Evolutionary conservation across 495 filamentous ascomycete genomes (phyloP), one percentile per base, ranked within the genome.

Genomic region (Pyrenopolyporus hunteri): DNA sequence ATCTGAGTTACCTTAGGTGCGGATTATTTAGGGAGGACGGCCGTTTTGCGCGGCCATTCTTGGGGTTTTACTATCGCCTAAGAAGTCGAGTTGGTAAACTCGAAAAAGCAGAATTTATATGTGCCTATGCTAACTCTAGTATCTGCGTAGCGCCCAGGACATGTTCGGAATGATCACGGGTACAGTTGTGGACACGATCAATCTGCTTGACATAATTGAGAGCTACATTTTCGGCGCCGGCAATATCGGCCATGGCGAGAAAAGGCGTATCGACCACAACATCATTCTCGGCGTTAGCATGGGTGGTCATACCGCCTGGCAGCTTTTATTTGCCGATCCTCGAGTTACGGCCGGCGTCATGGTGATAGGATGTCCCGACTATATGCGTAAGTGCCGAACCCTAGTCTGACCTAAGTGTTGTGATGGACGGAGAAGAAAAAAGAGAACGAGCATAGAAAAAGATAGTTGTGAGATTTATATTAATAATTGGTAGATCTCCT

Each of bases 311-410:
- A 86, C 89, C 16, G 88, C 89, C 0, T 98, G 93, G 89, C 87
- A 92, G 64, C 78, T 86, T 8, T 70, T 96, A 31, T 79, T 96
- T 35, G 83, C 87, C 31, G 92, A 97, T 19, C 84, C 89, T 23
- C 81, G 92, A 49, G 81, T 98, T 33, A 85, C 77, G 6, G 85
- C 90, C 2, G 92, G 83, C 0, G 83, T 95, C 6, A 78, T 89
- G 19, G 81, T 97, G 28, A 89, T 98, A 47, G 94, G 93, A 11
- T 96, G 91, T 71, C 91, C 93, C 0, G 93, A 98, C 74, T 96
- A 88, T 67, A 82, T 86, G 58, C 77, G 88, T 71, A 47, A 74
- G 79, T 77, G 9, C 26, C 17, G 26, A 17, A 22, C 8, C 5
- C 19, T 3, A 4, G 25, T n/a, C 9, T 2, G 11, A 17, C 14